phyloP scores from a whole-genome alignment of 208 protist genomes.

The Crithidia thermophila region DNA sequence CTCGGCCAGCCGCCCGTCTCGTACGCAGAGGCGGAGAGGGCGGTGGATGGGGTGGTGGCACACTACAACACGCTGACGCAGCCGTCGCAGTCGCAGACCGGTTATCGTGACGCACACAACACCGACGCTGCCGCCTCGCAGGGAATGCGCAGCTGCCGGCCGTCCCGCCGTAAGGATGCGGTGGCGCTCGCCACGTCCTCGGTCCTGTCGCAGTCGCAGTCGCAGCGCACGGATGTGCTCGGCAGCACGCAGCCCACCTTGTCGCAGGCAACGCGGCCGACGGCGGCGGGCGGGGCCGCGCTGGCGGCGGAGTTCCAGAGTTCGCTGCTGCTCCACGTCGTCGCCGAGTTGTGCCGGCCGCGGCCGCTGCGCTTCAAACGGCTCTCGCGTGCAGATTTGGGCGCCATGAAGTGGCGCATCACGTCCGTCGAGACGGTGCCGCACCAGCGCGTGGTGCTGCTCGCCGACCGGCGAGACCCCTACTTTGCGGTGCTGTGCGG shows the following conservation, averaged over 20 bases:
- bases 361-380: conserved; percentile 43
- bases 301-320: conserved; percentile 42
- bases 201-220: conserved; percentile 23
- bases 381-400: conserved; percentile 36
- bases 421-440: conserved; percentile 43
- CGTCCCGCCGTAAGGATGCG: neutral
- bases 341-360: conserved; percentile 40
- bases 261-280: conserved; percentile 24
- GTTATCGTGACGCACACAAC: neutral
- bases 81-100: conserved; percentile 12
- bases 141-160: neutral
- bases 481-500: conserved; percentile 47
- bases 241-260: neutral
- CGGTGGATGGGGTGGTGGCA: conserved; percentile 25
- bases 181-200: conserved; percentile 9
- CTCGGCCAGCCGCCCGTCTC: conserved; percentile 34
- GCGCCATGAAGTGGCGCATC: conserved; percentile 36
- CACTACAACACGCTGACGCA: conserved; percentile 39
- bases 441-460: conserved; percentile 46
- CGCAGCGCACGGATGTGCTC: neutral
- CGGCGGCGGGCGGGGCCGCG: conserved; percentile 15
- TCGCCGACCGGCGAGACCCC: conserved; percentile 51
- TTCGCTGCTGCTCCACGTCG: conserved; percentile 51
- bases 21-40: conserved; percentile 28
- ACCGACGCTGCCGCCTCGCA: neutral